A percentile compares a stretch with the other conserved stretches of the same genome.
phyloP scores from a whole-genome alignment of 2,329 filamentous ascomycete species.

The Exophiala calicioides region DNA sequence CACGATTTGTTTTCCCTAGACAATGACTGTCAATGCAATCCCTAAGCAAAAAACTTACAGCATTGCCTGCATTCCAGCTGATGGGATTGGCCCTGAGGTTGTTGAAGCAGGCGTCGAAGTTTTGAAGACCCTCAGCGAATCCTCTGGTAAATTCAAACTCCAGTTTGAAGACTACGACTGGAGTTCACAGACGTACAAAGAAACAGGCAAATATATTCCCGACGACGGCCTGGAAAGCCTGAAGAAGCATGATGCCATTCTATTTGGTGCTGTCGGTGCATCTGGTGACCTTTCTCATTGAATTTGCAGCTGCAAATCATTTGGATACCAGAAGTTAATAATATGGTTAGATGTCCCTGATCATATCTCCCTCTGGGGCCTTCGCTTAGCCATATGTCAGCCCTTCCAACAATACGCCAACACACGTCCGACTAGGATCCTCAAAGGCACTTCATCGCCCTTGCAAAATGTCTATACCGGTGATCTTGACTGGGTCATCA shows the following conservation, averaged over 20 bases:
- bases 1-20: no score
- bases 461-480: constrained; percentile 22
- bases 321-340: no score
- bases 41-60: no score
- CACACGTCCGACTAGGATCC: constrained; percentile 63
- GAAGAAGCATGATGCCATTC: constrained; percentile 63
- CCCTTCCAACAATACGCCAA: constrained; percentile 70
- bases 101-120: constrained; percentile 64
- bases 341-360: constrained; percentile 64
- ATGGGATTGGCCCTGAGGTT: constrained; percentile 70
- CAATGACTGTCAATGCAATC: no score
- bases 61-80: constrained; percentile 67
- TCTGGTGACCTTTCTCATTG: no score
- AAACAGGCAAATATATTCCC: constrained; percentile 65
- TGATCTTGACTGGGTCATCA: constrained; percentile 65
- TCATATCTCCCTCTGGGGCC: constrained; percentile 66
- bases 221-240: constrained; percentile 60
- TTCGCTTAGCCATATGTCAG: constrained; percentile 67
- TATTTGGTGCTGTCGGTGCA: constrained; percentile 69
- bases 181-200: constrained; percentile 67
- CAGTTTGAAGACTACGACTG: constrained; percentile 66
- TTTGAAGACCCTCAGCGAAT: constrained; percentile 49
- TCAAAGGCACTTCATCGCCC: constrained; percentile 61
- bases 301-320: no score
- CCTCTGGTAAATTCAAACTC: constrained; percentile 60